phyloP scores from a whole-genome alignment of 1,139 yeast species.

The Hyphopichia khmerensis region DNA sequence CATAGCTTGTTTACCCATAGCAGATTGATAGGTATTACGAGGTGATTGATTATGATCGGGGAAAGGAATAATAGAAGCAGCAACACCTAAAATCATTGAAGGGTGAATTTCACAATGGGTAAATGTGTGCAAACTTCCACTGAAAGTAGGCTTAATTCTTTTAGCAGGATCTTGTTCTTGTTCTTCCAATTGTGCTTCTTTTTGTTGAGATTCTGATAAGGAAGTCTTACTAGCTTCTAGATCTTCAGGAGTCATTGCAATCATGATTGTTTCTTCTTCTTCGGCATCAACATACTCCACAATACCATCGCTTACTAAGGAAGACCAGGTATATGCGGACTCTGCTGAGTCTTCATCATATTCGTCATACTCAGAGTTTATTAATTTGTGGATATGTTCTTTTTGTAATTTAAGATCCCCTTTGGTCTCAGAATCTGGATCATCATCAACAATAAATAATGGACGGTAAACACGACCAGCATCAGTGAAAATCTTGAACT shows the following conservation, averaged over 20 bases:
- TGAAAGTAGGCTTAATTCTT: slow-evolving; percentile 73
- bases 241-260: slow-evolving; percentile 99
- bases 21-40: slow-evolving; percentile 98
- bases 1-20: slow-evolving; percentile 99
- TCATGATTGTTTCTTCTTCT: slow-evolving; percentile 96
- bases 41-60: slow-evolving; percentile 99
- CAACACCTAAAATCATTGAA: slow-evolving; percentile 96
- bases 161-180: slow-evolving; percentile 72
- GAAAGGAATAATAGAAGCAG: slow-evolving; percentile 98
- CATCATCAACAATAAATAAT: slow-evolving; percentile 85
- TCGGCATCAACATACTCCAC: slow-evolving; percentile 96
- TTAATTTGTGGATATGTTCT: slow-evolving; percentile 73
- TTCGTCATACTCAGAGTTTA: slow-evolving; percentile 61
- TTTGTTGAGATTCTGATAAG: slow-evolving; percentile 46
- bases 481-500: slow-evolving; percentile 93
- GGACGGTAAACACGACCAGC: slow-evolving; percentile 99
- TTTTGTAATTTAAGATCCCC: slow-evolving; percentile 83
- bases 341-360: slow-evolving; percentile 59
- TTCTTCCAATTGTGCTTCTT: slow-evolving; percentile 46
- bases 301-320: slow-evolving; percentile 79
- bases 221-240: slow-evolving; percentile 63
- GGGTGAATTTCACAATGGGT: slow-evolving; percentile 99
- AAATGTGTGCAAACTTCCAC: slow-evolving; percentile 76
- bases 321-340: slow-evolving; percentile 75
- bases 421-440: slow-evolving; percentile 67